phyloP scores from a whole-genome alignment of 768 basidiomycete species.

The Tulasnella sp. region DNA sequence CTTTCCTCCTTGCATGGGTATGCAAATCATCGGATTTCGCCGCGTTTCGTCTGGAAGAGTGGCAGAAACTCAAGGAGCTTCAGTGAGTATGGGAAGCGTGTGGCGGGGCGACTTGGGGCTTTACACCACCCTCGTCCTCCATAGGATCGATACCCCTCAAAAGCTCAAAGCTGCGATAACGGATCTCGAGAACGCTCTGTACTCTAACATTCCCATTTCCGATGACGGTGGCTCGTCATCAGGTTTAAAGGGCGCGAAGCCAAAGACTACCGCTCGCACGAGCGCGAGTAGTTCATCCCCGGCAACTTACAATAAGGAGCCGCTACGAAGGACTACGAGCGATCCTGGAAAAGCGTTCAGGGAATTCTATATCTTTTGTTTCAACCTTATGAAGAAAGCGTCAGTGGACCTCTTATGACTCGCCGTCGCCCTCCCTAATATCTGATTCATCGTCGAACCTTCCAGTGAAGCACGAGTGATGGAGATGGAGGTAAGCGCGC shows the following conservation, averaged over 20 bases:
- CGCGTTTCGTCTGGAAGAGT: constrained; percentile 59
- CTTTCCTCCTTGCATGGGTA: constrained; percentile 71
- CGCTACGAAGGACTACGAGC: constrained; percentile 44
- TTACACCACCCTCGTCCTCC: constrained; percentile 15
- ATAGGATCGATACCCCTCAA: constrained; percentile 45
- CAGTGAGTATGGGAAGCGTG: constrained; percentile 34
- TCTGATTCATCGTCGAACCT: neutral
- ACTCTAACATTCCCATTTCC: constrained; percentile 23
- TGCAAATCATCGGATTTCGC: constrained; percentile 63
- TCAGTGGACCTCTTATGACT: constrained; percentile 37
- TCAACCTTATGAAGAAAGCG: constrained; percentile 61
- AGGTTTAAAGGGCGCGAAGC: constrained; percentile 30
- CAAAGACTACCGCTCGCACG: constrained; percentile 26
- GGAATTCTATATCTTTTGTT: constrained; percentile 64
- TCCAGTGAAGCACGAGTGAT: constrained; percentile 62
- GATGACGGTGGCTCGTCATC: neutral
- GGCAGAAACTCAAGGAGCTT: constrained; percentile 51
- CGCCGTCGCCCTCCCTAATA: neutral
- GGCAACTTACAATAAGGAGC: constrained; percentile 50
- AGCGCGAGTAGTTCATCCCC: constrained; percentile 19
- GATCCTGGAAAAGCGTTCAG: constrained; percentile 48
- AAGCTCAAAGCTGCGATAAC: constrained; percentile 44
- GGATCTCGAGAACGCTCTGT: constrained; percentile 45
- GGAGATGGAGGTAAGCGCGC: constrained; percentile 63
- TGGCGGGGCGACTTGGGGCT: neutral